Conservation (phyloP, 371 early-diverging fungal genomes). For the Nematocida parisii region DNA sequence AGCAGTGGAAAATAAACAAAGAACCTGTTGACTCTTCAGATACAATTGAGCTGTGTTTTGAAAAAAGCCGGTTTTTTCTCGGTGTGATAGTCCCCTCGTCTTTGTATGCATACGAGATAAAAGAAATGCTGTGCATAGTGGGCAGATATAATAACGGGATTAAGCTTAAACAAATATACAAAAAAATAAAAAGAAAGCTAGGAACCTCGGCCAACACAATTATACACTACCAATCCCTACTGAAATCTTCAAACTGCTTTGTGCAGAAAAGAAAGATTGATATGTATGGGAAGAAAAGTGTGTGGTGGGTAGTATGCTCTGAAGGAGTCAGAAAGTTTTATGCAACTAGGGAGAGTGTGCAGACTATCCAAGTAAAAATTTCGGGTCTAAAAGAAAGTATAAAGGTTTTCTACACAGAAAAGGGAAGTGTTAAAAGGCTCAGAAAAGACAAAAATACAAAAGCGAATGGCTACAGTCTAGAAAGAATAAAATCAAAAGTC, state of each 20-base stretch:
- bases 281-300: not conserved
- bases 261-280: not conserved
- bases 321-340: not conserved
- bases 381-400: not conserved
- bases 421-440: not conserved
- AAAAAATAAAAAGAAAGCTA: not conserved
- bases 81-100: not conserved
- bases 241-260: not conserved
- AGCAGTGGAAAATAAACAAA: not conserved
- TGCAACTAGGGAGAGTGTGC: not conserved
- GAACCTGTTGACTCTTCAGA: not conserved
- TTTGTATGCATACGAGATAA: not conserved
- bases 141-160: not conserved
- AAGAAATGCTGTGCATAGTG: not conserved
- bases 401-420: not conserved
- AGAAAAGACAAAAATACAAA: not conserved
- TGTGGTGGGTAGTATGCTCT: not conserved
- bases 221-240: not conserved
- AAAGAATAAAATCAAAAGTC: too few relatives aligned
- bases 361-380: not conserved
- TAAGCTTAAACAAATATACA: not conserved
- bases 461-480: too few relatives aligned
- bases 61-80: not conserved
- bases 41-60: not conserved
- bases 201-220: not conserved